Percentiles rank a stretch among this genome's conserved stretches.
These are phyloP conservation scores for Aquilaria sinensis DNA, from an alignment of 345 rosid genomes.

Conservation along the genomic window DNA sequence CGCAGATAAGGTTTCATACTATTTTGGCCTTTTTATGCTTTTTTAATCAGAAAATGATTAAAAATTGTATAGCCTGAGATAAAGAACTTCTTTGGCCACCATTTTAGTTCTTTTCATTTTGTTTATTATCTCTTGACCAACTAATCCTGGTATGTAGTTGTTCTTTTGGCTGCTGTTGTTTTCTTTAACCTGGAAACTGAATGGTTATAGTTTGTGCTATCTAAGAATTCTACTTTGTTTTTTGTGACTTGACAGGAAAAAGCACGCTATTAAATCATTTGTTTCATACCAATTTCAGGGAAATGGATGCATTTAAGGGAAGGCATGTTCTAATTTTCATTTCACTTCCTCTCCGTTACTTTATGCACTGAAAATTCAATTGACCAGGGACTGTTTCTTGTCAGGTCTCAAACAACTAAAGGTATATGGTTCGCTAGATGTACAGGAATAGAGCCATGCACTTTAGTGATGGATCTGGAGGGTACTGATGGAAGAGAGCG, in stretches of 20 bases:
- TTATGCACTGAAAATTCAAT: constrained; percentile 12
- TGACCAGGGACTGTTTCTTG: constrained; percentile 9
- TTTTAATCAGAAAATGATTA: no score
- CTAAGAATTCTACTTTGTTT: constrained; percentile 21
- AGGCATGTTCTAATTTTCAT: constrained; percentile 41
- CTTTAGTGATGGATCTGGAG: constrained; percentile 97
- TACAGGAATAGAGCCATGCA: constrained; percentile 86
- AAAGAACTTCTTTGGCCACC: no score
- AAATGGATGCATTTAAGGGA: constrained; percentile 99
- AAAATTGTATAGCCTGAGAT: no score
- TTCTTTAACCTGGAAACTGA: not conserved
- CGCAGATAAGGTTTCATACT: no score
- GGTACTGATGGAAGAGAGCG: constrained; percentile 99
- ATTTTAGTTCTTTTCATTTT: no score
- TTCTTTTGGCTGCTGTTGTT: not conserved
- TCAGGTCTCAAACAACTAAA: constrained; percentile 96
- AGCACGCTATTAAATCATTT: constrained; percentile 90
- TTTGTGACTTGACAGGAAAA: constrained; percentile 64
- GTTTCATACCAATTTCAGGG: constrained; percentile 86
- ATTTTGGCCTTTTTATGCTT: no score
- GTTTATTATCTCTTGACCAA: no score
- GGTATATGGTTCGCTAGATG: constrained; percentile 96
- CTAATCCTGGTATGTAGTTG: not conserved
- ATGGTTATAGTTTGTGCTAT: not conserved
- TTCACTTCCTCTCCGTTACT: constrained; percentile 5